Percentiles rank a stretch among this genome's conserved stretches.
phyloP scores from a whole-genome alignment of 257 asterid species.

The Scutellaria minor region DNA sequence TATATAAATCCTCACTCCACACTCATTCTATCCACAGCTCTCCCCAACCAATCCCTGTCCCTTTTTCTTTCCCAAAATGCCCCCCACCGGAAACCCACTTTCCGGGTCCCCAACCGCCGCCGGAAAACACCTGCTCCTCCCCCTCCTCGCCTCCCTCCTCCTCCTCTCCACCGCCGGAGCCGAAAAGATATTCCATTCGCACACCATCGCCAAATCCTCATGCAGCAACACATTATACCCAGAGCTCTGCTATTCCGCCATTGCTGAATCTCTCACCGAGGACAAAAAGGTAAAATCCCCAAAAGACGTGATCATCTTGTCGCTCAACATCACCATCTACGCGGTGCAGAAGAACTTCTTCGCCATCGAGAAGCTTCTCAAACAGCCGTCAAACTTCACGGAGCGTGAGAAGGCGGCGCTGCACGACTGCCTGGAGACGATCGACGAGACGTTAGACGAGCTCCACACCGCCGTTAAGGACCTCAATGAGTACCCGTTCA shows the following conservation, averaged over 20 bases:
- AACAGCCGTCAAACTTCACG: conserved; percentile 38
- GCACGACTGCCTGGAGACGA: conserved; percentile 64
- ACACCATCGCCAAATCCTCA: conserved; percentile 45
- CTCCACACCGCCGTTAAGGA: conserved; percentile 55
- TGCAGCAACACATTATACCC: conserved; percentile 64
- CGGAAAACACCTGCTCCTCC: conserved; percentile 34
- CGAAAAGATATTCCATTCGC: conserved; percentile 48
- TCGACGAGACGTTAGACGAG: conserved; percentile 73
- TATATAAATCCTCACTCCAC: background rate
- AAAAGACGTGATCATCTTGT: conserved; percentile 58
- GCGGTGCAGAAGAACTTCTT: conserved; percentile 46
- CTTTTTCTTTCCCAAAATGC: conserved; percentile 31
- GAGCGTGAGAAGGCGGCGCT: conserved; percentile 64
- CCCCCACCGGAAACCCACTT: conserved; percentile 35
- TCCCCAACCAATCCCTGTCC: background rate
- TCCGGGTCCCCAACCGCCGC: conserved; percentile 39
- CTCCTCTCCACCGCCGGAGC: conserved; percentile 33
- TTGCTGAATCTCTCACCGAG: conserved; percentile 46
- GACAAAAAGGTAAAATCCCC: conserved; percentile 38
- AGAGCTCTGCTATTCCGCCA: conserved; percentile 62
- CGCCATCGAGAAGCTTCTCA: conserved; percentile 44
- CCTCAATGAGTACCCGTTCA: conserved; percentile 54
- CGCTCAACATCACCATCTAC: conserved; percentile 52
- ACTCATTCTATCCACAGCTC: background rate
- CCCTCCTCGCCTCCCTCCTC: conserved; percentile 42